Evolutionary conservation across 2,329 filamentous ascomycete species (phyloP), one percentile per base, ranked within the genome.

Genomic region (Aspergillus alliaceus): DNA sequence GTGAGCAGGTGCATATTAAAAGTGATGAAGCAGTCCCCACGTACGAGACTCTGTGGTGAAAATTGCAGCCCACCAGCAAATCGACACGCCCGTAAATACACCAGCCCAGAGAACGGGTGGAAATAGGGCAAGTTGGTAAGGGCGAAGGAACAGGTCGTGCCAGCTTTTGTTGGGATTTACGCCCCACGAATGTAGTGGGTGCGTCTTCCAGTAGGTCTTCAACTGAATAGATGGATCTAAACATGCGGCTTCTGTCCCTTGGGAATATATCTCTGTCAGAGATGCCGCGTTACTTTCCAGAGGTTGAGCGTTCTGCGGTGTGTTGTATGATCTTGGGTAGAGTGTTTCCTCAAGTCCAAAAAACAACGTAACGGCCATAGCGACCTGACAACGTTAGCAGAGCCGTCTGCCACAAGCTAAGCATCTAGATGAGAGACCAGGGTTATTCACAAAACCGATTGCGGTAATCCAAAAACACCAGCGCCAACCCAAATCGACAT

Each of bases 21-120:
- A 15, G n/a, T 15, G 6, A 18, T 11, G 4, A 29, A 20, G 18
- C 5, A 32, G 32, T 6, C n/a, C 11, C 35, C n/a, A 42, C 51
- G 1, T n/a, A 42, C 51, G 51, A n/a, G 51, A 42, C 18, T 53
- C 51, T 2, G 51, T 42, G 8, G 39, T 53, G 12, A 53, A 53
- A 24, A 46, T 53, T 1, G 35, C 51, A 31, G 51, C 51, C 51
- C 51, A 53, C 35, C 51, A 53, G 51, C 51, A 53, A 6, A 44
- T 53, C 8, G 51, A 53, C 4, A 53, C 6, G 2, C 51, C 51
- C 5, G 51, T 44, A 18, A 53, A 53, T 3, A 53, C 8, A 14
- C 49, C 49, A 0, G 49, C 34, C 49, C 49, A 51, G 3, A 51
- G 49, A 15, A 42, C 22, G 6, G 39, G 39, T 8, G 22, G 39